phyloP scores from a whole-genome alignment of 2,329 filamentous ascomycete species.

The Nothopassalora personata region DNA sequence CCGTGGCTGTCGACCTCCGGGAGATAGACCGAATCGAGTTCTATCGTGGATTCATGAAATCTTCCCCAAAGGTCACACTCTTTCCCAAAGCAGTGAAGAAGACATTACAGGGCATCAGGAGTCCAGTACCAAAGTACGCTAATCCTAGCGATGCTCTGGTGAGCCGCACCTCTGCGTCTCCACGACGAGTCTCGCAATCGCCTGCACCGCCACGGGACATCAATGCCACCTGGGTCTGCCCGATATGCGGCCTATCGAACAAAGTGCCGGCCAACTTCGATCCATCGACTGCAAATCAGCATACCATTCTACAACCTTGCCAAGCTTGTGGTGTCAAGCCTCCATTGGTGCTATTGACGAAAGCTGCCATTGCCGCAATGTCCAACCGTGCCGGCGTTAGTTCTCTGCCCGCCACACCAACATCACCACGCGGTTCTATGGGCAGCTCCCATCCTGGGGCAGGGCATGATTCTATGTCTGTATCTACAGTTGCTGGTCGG shows the following conservation, averaged over 20 bases:
- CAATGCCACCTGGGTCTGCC: slow-evolving; percentile 86
- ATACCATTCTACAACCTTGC: slow-evolving; percentile 76
- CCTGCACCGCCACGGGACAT: slow-evolving; percentile 43
- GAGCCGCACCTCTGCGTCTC: slow-evolving; percentile 45
- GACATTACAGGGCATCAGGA: slow-evolving; percentile 50
- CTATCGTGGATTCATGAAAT: slow-evolving; percentile 90
- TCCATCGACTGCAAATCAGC: slow-evolving; percentile 68
- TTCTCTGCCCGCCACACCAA: not conserved
- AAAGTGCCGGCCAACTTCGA: slow-evolving; percentile 92
- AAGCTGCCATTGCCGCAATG: slow-evolving; percentile 75
- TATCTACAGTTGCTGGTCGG: slow-evolving; percentile 2
- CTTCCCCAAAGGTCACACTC: slow-evolving; percentile 86
- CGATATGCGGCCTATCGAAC: slow-evolving; percentile 93
- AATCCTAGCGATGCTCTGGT: slow-evolving; percentile 39
- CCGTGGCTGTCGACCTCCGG: slow-evolving; percentile 78
- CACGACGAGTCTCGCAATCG: slow-evolving; percentile 43
- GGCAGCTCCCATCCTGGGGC: slow-evolving; percentile 1
- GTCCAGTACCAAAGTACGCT: slow-evolving; percentile 44
- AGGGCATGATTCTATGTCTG: not conserved
- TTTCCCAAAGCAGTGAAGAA: slow-evolving; percentile 73
- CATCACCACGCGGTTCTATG: slow-evolving; percentile 1
- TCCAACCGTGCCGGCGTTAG: slow-evolving; percentile 46
- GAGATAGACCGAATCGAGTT: slow-evolving; percentile 87
- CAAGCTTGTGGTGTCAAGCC: slow-evolving; percentile 93
- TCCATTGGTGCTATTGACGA: slow-evolving; percentile 72